Evolutionary conservation across 768 basidiomycete genomes (phyloP), one percentile per base, ranked within the genome.

Genomic region (Arthromyces matolae): DNA sequence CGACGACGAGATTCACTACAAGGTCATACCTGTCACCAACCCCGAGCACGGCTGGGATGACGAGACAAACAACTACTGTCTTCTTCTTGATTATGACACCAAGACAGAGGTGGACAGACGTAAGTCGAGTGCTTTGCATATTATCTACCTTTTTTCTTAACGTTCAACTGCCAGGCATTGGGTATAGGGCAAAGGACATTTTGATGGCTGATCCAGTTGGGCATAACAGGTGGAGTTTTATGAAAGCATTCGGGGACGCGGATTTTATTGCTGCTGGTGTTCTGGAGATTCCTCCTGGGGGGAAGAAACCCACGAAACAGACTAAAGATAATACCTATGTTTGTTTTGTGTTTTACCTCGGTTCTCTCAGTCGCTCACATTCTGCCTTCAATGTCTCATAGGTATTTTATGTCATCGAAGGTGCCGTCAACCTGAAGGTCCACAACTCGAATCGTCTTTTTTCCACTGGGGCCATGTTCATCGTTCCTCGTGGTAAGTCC

Each of bases 191-290:
- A 9, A 43, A 27, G 13, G 45, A 53, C 31, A 5, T 55, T 14
- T 10, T 36, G 1, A 47, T 49, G 7, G n/a, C 32, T 33, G 18
- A 40, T 18, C 35, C 37, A 19, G 35, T 47, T 0, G 36, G 32
- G 9, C 35, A 38, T 10, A 35, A 52, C 8, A 49, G 49, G 14
- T 98, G 93, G 83, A 73, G 71, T 23, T 98, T 91, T 65, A 85
- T 95, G 64, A 95, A 93, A 69, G 80, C 97, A 25, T 96, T 97
- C 58, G 84, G 86, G 18, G 96, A 99, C 53, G 87, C 83, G 31
- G 83, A 88, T 37, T 98, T 92, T 62, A 83, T 97, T 51, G 96
- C 95, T 1, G 86, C 91, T 23, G 96, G 96, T 1, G 80, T 93
- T 52, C 76, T 99, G 34, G 71, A 79, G 42, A 89, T 98, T 38